A percentile compares a stretch with the other conserved stretches of the same genome.
Conservation (phyloP, 345 rosid genomes). For the Raphanus sativus region DNA sequence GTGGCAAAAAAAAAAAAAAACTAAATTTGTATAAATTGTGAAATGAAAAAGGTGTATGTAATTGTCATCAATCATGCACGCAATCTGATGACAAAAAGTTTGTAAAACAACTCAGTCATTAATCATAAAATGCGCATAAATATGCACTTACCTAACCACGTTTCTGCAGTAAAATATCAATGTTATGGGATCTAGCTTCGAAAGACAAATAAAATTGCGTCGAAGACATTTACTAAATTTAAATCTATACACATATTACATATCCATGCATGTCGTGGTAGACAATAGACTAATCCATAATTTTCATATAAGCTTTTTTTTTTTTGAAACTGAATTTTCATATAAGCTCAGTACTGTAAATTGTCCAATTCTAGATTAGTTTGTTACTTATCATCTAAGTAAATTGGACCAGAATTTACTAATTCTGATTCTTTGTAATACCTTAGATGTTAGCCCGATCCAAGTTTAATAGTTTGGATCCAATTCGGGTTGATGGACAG, state of each 20-base stretch:
- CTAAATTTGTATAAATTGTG: neutral
- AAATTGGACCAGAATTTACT: neutral
- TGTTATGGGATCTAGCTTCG: too few species aligned
- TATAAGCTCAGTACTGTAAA: too few species aligned
- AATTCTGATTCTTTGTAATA: neutral
- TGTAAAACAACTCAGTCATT: neutral
- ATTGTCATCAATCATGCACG: slow-evolving; percentile 14
- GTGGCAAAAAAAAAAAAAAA: too few species aligned
- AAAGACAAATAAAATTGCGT: too few species aligned
- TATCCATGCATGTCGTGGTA: too few species aligned
- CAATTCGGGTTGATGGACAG: neutral
- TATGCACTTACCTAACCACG: neutral
- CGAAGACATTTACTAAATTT: too few species aligned
- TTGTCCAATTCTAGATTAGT: too few species aligned
- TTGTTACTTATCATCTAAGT: too few species aligned
- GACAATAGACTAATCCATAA: too few species aligned
- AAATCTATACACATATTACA: neutral
- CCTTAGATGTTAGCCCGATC: neutral
- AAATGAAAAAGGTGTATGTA: slow-evolving; percentile 6
- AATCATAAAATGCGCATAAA: neutral
- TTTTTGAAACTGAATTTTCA: too few species aligned
- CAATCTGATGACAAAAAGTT: slow-evolving; percentile 6
- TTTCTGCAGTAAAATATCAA: neutral
- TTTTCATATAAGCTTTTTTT: too few species aligned
- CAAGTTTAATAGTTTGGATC: slow-evolving; percentile 14